Evolutionary conservation across 495 filamentous ascomycete genomes (phyloP).

Genomic region (Xylaria acuta): DNA sequence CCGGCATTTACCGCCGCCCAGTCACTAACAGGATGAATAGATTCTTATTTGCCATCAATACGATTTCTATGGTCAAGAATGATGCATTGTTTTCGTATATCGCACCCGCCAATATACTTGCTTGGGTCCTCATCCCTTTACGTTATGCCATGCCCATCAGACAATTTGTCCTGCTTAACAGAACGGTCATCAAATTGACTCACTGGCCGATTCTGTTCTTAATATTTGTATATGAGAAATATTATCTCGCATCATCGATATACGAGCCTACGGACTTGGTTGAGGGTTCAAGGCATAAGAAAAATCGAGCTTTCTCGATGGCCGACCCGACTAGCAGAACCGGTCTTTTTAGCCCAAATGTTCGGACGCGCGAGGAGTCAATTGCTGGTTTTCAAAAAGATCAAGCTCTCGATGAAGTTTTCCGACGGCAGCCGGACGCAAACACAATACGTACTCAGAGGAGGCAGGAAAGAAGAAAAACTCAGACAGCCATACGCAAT

Average conservation of each 20-base stretch:
- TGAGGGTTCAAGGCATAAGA: slow-evolving; percentile 49
- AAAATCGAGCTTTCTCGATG: slow-evolving; percentile 59
- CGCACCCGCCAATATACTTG: slow-evolving; percentile 85
- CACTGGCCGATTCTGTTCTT: slow-evolving; percentile 85
- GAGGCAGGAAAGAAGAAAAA: slow-evolving; percentile 66
- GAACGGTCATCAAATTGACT: slow-evolving; percentile 85
- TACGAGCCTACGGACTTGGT: slow-evolving; percentile 78
- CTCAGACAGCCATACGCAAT: slow-evolving; percentile 74
- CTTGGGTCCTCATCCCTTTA: slow-evolving; percentile 82
- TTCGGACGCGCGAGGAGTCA: slow-evolving; percentile 79
- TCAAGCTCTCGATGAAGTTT: slow-evolving; percentile 89
- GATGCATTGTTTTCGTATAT: slow-evolving; percentile 92
- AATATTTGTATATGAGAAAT: slow-evolving; percentile 86
- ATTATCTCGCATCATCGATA: slow-evolving; percentile 69
- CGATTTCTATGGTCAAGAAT: slow-evolving; percentile 95
- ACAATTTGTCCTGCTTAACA: slow-evolving; percentile 79
- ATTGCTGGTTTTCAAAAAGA: slow-evolving; percentile 87
- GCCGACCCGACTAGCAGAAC: slow-evolving; percentile 55
- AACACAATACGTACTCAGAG: slow-evolving; percentile 55
- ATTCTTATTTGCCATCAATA: slow-evolving; percentile 92
- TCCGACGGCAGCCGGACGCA: slow-evolving; percentile 62
- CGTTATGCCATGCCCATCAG: slow-evolving; percentile 79
- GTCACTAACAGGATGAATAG: slow-evolving; percentile 32
- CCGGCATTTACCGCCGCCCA: background rate
- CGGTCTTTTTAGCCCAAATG: slow-evolving; percentile 70